These are phyloP conservation scores for Helianthus annuus DNA, from an alignment of 129 eudicot genomes.

Conservation along the genomic window HanXRQr2.0-SUNRISE NC_035445.2:130282925-130283424, in stretches of 20 bases:
- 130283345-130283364: not conserved
- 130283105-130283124: conserved; percentile 56
- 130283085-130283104: not conserved
- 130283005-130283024: not conserved
- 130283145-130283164: conserved; percentile 73
- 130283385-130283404: not conserved
- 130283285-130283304: conserved; percentile 97
- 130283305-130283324: conserved; percentile 22
- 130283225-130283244: conserved; percentile 97
- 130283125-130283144: conserved; percentile 94
- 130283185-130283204: conserved; percentile 82
- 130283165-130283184: conserved; percentile 86
- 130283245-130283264: conserved; percentile 90
- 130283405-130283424: no score
- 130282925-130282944: no score
- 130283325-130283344: not conserved
- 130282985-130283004: not conserved
- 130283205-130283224: conserved; percentile 93
- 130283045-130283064: not conserved
- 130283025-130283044: not conserved
- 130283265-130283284: conserved; percentile 99
- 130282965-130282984: no score
- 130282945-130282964: no score
- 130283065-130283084: not conserved
- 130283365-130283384: not conserved